phyloP scores from a whole-genome alignment of 225 moss, liverwort and hornwort genomes.

The Marchantia polymorpha region DNA sequence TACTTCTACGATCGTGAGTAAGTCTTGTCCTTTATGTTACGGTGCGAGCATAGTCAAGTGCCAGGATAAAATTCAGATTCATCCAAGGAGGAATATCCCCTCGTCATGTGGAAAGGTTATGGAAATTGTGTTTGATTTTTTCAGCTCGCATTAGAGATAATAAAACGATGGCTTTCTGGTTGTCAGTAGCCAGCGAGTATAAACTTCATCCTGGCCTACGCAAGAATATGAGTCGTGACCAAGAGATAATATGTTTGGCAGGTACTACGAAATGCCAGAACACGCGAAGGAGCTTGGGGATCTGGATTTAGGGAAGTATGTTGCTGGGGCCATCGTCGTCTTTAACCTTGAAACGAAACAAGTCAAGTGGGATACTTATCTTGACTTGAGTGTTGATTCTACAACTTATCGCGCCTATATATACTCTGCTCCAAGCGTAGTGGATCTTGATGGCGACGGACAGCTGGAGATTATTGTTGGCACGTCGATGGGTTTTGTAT shows the following conservation, averaged over 20 bases:
- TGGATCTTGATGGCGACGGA: slow-evolving; percentile 86
- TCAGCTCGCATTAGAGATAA: not conserved
- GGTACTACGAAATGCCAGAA: slow-evolving; percentile 71
- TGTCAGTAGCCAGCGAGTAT: not conserved
- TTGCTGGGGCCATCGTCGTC: slow-evolving; percentile 89
- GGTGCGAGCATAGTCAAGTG: too few relatives aligned
- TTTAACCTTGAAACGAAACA: slow-evolving; percentile 96
- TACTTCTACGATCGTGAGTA: slow-evolving; percentile 96
- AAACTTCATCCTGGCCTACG: not conserved
- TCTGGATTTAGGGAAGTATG: slow-evolving; percentile 80
- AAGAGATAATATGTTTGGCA: slow-evolving; percentile 29
- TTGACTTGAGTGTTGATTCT: slow-evolving; percentile 84
- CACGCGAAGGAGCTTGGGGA: slow-evolving; percentile 83
- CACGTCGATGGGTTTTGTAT: slow-evolving; percentile 84
- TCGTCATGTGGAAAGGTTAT: too few relatives aligned
- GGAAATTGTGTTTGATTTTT: not conserved
- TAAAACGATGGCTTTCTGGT: not conserved
- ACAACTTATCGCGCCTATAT: slow-evolving; percentile 85
- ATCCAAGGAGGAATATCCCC: too few relatives aligned
- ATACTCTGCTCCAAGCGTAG: slow-evolving; percentile 93
- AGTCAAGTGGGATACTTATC: slow-evolving; percentile 75
- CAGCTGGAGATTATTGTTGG: slow-evolving; percentile 82
- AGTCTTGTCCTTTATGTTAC: slow-evolving; percentile 34
- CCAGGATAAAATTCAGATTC: too few relatives aligned
- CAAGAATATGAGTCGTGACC: not conserved